Conservation (phyloP, 192 early-diverging fungal species). For the Mortierella alpina region DNA sequence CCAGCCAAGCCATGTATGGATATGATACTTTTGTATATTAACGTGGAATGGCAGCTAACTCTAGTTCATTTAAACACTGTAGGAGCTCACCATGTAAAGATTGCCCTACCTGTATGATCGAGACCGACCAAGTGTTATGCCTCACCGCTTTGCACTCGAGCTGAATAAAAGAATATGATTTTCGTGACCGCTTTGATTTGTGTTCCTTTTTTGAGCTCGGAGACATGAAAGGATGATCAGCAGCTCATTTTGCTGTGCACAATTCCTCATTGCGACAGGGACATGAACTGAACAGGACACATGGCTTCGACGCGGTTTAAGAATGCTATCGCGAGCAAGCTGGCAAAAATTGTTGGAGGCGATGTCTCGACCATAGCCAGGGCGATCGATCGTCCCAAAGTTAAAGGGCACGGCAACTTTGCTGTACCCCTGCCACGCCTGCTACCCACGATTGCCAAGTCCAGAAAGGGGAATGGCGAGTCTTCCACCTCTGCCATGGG, state of each 20-base stretch:
- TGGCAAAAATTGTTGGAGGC: slow-evolving; percentile 44
- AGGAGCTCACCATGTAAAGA: slow-evolving; percentile 53
- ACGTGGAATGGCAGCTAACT: neutral
- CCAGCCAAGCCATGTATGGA: neutral
- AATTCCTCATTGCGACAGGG: neutral
- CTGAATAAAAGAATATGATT: too few relatives aligned
- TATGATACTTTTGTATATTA: neutral
- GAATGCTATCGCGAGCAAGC: slow-evolving; percentile 49
- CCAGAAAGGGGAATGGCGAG: too few relatives aligned
- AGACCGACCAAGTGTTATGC: neutral
- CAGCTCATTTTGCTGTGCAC: neutral
- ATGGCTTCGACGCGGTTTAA: slow-evolving; percentile 52
- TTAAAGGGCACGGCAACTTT: slow-evolving; percentile 50
- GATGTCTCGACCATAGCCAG: slow-evolving; percentile 18
- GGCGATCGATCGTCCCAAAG: slow-evolving; percentile 48
- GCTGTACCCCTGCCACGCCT: slow-evolving; percentile 47
- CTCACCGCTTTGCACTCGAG: too few relatives aligned
- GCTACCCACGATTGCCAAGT: neutral
- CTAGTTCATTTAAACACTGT: neutral
- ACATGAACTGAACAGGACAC: neutral
- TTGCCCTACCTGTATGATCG: slow-evolving; percentile 1
- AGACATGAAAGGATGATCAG: neutral
- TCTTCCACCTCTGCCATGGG: too few relatives aligned
- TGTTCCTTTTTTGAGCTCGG: too few relatives aligned
- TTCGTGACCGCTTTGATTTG: too few relatives aligned